phyloP scores from a whole-genome alignment of 2,329 filamentous ascomycete genomes.

The Pseudopithomyces chartarum region DNA sequence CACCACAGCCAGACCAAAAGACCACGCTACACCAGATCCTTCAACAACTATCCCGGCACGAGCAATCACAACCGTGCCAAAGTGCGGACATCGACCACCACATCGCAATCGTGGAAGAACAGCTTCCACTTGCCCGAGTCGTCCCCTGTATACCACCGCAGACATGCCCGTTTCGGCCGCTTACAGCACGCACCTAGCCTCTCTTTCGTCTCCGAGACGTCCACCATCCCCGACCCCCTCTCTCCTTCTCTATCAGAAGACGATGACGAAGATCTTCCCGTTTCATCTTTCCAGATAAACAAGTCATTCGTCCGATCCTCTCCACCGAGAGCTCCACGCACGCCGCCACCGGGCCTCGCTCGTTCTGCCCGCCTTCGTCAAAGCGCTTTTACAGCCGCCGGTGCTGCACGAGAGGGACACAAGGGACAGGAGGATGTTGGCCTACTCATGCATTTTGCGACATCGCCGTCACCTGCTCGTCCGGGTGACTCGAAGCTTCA shows the following conservation, averaged over 20 bases:
- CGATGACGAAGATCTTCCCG: slow-evolving; percentile 79
- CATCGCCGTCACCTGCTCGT: slow-evolving; percentile 85
- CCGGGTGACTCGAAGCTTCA: slow-evolving; percentile 51
- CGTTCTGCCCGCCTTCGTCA: slow-evolving; percentile 48
- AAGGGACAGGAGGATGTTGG: slow-evolving; percentile 83
- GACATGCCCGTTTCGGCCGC: slow-evolving; percentile 72
- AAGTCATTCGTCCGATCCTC: slow-evolving; percentile 71
- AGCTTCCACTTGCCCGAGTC: slow-evolving; percentile 79
- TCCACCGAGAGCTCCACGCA: slow-evolving; percentile 64
- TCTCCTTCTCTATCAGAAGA: slow-evolving; percentile 71
- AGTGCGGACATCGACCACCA: slow-evolving; percentile 63
- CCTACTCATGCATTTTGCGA: slow-evolving; percentile 85
- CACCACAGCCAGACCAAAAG: slow-evolving; percentile 47
- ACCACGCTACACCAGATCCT: slow-evolving; percentile 36
- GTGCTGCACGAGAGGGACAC: slow-evolving; percentile 52
- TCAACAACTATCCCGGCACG: slow-evolving; percentile 45
- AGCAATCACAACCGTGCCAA: slow-evolving; percentile 72
- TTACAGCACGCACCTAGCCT: slow-evolving; percentile 70
- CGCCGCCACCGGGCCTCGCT: slow-evolving; percentile 46
- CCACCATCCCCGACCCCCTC: slow-evolving; percentile 66
- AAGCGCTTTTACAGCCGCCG: slow-evolving; percentile 45
- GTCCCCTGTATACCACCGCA: slow-evolving; percentile 79
- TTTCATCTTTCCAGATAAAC: slow-evolving; percentile 70
- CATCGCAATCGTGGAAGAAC: slow-evolving; percentile 72
- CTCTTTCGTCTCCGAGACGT: slow-evolving; percentile 77